Conservation (phyloP, 495 filamentous ascomycete genomes). For the Neurospora intermedia region DNA sequence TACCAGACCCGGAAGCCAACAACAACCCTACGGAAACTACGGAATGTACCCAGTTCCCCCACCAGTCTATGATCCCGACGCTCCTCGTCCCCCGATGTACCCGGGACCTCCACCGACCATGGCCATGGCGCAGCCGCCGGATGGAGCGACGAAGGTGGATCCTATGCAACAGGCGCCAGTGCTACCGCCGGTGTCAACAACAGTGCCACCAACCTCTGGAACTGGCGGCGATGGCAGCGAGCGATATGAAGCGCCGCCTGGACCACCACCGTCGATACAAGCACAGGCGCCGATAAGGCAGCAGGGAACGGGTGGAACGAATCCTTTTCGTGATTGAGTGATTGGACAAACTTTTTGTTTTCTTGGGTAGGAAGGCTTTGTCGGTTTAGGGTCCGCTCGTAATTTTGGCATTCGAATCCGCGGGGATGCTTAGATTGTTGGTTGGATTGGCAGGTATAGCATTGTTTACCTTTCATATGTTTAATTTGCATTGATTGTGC, state of each 20-base stretch:
- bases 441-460: neutral
- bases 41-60: slow-evolving; percentile 51
- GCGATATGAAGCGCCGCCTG: slow-evolving; percentile 34
- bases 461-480: neutral
- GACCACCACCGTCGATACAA: slow-evolving; percentile 26
- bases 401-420: neutral
- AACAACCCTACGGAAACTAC: slow-evolving; percentile 19
- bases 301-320: slow-evolving; percentile 14
- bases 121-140: slow-evolving; percentile 25
- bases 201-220: slow-evolving; percentile 14
- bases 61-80: slow-evolving; percentile 37
- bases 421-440: neutral
- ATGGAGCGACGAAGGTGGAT: slow-evolving; percentile 45
- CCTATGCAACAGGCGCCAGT: slow-evolving; percentile 32
- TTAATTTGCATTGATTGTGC: neutral
- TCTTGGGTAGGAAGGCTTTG: too few species aligned
- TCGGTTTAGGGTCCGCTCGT: too few species aligned
- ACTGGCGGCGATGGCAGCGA: neutral
- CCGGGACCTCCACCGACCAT: slow-evolving; percentile 36
- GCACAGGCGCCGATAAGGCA: slow-evolving; percentile 12
- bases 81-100: slow-evolving; percentile 43
- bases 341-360: neutral
- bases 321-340: slow-evolving; percentile 14
- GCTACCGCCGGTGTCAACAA: slow-evolving; percentile 7
- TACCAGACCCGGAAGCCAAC: slow-evolving; percentile 11